Evolutionary conservation across 2,329 filamentous ascomycete species (phyloP), one percentile per base, ranked within the genome.

Genomic region (Colletotrichum liaoningense): DNA sequence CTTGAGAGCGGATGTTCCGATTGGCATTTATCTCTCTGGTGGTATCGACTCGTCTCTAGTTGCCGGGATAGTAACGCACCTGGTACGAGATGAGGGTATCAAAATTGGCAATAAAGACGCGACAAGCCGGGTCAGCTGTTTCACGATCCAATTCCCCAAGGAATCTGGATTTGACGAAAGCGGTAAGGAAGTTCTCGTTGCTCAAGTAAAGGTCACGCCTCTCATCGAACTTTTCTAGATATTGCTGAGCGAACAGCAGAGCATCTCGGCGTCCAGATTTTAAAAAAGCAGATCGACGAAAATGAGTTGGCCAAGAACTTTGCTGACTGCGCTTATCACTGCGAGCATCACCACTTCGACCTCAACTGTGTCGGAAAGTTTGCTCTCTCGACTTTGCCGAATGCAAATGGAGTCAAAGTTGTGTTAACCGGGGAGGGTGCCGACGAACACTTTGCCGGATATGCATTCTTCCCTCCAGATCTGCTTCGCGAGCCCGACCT

Each of bases 1-100:
- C 14, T 80, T 91, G 6, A 83, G 86, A 22, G 89, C 89, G 0
- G 89, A 91, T 77, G 89, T 91, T 0, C 88, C 88, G 0, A 81
- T 91, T 2, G 89, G 88, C 1, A 81, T 91, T 58, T 90, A 89
- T 68, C 81, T 91, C 0, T 87, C 84, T 12, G 89, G 89, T 2
- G 89, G 89, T 1, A 85, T 91, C 54, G 89, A 91, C 77, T 90
- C 88, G 0, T 90, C 88, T 0, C 82, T 85, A 0, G 79, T 91
- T 16, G 89, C 89, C 3, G 89, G 89, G 1, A 89, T 91, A 75
- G 85, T 87, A 1, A 85, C 84, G 0, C 82, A 90, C 72, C 81
- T 91, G 2, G 82, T 86, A 5, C 81, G 84, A 56, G 81, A 87
- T 52, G 79, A 87, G 55, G 82, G 85, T n/a, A 80, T 83, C 22